A percentile compares a stretch with the other conserved stretches of the same genome.
Conservation (phyloP, 2,329 filamentous ascomycete species). For the Periglandula ipomoeae region DNA sequence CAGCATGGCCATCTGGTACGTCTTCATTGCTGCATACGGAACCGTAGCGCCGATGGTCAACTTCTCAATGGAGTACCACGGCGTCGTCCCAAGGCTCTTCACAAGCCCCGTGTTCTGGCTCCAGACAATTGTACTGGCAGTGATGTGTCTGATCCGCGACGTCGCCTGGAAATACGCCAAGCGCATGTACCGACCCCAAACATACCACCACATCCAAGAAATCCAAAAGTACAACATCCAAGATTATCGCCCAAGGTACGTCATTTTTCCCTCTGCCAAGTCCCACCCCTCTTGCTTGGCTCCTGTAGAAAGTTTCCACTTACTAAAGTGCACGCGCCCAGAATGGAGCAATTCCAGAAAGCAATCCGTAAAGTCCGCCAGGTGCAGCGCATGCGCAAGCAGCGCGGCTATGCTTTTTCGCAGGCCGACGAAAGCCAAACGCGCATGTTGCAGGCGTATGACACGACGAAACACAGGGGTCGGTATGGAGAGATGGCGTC, state of each 20-base stretch:
- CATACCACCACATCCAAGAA: slow-evolving; percentile 97
- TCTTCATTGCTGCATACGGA: slow-evolving; percentile 81
- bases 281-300: too few relatives aligned
- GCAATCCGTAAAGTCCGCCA: slow-evolving; percentile 97
- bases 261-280: too few relatives aligned
- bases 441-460: slow-evolving; percentile 90
- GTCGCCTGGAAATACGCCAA: slow-evolving; percentile 96
- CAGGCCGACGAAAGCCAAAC: slow-evolving; percentile 96
- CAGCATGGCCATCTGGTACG: slow-evolving; percentile 83
- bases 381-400: slow-evolving; percentile 98
- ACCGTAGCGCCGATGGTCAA: slow-evolving; percentile 73
- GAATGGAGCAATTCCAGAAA: slow-evolving; percentile 99
- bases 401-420: slow-evolving; percentile 95
- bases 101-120: slow-evolving; percentile 82
- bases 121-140: slow-evolving; percentile 71
- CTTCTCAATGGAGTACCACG: slow-evolving; percentile 76
- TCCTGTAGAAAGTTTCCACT: too few relatives aligned
- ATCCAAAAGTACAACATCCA: slow-evolving; percentile 99
- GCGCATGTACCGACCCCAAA: slow-evolving; percentile 92
- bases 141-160: slow-evolving; percentile 77
- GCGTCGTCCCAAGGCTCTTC: slow-evolving; percentile 74
- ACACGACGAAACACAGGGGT: slow-evolving; percentile 86
- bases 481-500: slow-evolving; percentile 89
- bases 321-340: slow-evolving; percentile 22
- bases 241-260: slow-evolving; percentile 88